phyloP scores from a whole-genome alignment of 257 asterid genomes.

The Cinchona pubescens region DNA sequence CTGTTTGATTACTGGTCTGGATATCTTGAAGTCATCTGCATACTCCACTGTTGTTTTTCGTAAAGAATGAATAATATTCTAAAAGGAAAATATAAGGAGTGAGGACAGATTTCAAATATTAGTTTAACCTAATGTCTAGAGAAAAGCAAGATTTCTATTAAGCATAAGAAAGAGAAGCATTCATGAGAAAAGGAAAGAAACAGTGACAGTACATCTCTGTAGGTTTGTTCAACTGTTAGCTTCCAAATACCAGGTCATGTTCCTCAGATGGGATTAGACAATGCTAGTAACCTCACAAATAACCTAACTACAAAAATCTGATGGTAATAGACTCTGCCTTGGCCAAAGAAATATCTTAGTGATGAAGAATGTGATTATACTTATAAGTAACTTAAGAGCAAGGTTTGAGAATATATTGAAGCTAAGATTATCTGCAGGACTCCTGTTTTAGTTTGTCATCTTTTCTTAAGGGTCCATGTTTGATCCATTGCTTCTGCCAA shows the following conservation, averaged over 20 bases:
- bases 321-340: background rate
- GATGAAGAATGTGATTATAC: background rate
- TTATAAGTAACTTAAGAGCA: background rate
- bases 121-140: background rate
- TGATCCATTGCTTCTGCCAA: background rate
- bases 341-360: background rate
- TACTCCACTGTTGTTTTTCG: background rate
- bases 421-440: background rate
- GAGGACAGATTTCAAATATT: background rate
- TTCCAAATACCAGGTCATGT: background rate
- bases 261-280: background rate
- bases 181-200: background rate
- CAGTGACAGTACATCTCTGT: background rate
- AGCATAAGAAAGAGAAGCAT: background rate
- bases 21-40: background rate
- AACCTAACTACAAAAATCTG: background rate
- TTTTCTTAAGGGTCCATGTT: background rate
- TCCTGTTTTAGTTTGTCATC: background rate
- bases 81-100: background rate
- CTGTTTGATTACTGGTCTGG: background rate
- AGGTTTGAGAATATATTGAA: background rate
- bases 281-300: background rate
- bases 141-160: background rate
- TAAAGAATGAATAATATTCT: background rate
- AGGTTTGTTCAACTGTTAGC: background rate